Conservation (phyloP, 257 asterid species). For the Penstemon barbatus region DNA sequence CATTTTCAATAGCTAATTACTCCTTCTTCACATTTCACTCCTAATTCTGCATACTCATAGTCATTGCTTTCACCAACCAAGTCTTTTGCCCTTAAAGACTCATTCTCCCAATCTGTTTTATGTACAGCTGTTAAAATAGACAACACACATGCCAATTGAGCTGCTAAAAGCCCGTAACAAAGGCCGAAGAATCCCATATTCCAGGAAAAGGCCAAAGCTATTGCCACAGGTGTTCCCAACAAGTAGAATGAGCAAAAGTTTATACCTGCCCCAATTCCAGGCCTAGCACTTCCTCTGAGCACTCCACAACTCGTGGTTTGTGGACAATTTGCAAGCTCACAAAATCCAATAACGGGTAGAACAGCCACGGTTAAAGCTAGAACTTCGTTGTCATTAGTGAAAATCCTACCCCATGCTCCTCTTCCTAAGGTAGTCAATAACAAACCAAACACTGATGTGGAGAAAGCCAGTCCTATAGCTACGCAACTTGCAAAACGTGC, state of each 20-base stretch:
- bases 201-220: conserved; percentile 67
- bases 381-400: conserved; percentile 71
- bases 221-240: conserved; percentile 87
- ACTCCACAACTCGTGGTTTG: conserved; percentile 93
- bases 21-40: conserved; percentile 53
- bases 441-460: conserved; percentile 63
- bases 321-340: conserved; percentile 95
- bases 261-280: conserved; percentile 69
- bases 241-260: conserved; percentile 82
- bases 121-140: conserved; percentile 63
- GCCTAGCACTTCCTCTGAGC: conserved; percentile 86
- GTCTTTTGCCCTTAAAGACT: conserved; percentile 65
- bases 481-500: conserved; percentile 75
- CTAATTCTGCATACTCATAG: conserved; percentile 40
- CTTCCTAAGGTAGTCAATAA: conserved; percentile 70
- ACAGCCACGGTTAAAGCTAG: conserved; percentile 62
- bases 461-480: conserved; percentile 66
- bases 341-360: conserved; percentile 82
- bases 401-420: conserved; percentile 68
- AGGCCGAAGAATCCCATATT: conserved; percentile 76
- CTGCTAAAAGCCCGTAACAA: conserved; percentile 88
- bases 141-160: conserved; percentile 73
- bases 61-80: conserved; percentile 60
- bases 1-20: conserved; percentile 30
- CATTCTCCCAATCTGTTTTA: conserved; percentile 78